Evolutionary conservation across 495 filamentous ascomycete species (phyloP).

Genomic region (Penicillium bialowiezense): DNA sequence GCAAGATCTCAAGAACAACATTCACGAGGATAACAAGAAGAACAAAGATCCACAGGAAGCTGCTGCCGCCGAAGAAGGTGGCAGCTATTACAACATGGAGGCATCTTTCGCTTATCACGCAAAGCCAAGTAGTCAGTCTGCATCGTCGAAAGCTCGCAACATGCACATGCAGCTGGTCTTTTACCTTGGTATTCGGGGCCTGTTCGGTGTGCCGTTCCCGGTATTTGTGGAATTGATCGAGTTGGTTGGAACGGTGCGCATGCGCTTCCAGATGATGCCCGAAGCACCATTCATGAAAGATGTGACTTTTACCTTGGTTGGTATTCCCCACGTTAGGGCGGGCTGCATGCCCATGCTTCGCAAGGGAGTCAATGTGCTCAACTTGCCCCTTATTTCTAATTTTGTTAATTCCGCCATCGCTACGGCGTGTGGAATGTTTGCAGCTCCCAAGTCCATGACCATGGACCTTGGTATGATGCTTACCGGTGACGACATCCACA

Average conservation of each 20-base stretch:
- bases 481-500: conserved; percentile 83
- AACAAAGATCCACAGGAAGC: conserved; percentile 83
- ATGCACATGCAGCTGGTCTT: conserved; percentile 98
- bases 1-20: conserved; percentile 71
- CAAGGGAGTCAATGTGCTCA: conserved; percentile 85
- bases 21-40: conserved; percentile 74
- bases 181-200: conserved; percentile 70
- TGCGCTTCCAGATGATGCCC: conserved; percentile 81
- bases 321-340: conserved; percentile 81
- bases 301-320: conserved; percentile 90
- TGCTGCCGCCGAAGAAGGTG: conserved; percentile 85
- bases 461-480: conserved; percentile 88
- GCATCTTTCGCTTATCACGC: conserved; percentile 93
- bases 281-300: conserved; percentile 89
- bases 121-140: conserved; percentile 61
- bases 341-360: conserved; percentile 91
- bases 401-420: conserved; percentile 97
- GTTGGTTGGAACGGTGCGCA: conserved; percentile 79
- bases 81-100: conserved; percentile 93
- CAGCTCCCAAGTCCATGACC: conserved; percentile 93
- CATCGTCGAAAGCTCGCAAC: conserved; percentile 79
- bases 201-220: conserved; percentile 84
- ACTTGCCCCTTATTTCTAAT: conserved; percentile 88
- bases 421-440: conserved; percentile 82
- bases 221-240: conserved; percentile 85